Conservation (phyloP, 805 yeast species). For the Teunomyces panamensis region DNA sequence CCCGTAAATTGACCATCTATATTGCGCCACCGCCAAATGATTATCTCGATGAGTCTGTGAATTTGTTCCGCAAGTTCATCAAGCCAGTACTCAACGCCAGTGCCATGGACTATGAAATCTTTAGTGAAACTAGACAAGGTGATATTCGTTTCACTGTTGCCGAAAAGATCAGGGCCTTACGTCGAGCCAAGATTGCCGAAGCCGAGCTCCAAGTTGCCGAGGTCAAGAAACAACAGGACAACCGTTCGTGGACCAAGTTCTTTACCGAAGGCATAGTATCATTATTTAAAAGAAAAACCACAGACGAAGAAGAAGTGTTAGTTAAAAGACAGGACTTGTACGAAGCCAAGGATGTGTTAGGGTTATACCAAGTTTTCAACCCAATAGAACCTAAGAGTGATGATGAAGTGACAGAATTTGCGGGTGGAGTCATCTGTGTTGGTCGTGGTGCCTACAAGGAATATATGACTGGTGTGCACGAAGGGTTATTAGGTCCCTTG, state of each 20-base stretch:
- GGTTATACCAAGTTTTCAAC: conserved; percentile 45
- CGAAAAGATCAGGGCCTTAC: conserved; percentile 67
- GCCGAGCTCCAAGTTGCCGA: conserved; percentile 6
- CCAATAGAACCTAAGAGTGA: conserved; percentile 45
- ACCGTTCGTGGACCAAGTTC: conserved; percentile 27
- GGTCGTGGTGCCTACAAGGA: conserved; percentile 98
- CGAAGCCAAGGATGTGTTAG: conserved; percentile 48
- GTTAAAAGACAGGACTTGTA: conserved; percentile 37
- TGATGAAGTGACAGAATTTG: conserved; percentile 39
- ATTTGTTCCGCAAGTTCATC: conserved; percentile 70
- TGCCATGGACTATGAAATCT: conserved; percentile 79
- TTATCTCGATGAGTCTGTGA: conserved; percentile 69
- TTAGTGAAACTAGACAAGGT: conserved; percentile 82
- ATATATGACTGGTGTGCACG: conserved; percentile 85
- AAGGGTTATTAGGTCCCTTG: conserved; percentile 91
- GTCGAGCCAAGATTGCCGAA: conserved; percentile 39
- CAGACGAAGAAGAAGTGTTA: conserved; percentile 21
- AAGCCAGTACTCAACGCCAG: conserved; percentile 85
- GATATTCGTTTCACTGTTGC: conserved; percentile 81
- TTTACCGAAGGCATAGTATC: conserved; percentile 13
- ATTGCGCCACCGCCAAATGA: conserved; percentile 98
- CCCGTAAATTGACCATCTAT: conserved; percentile 77
- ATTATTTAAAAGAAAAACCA: conserved; percentile 16
- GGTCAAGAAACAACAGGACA: conserved; percentile 9
- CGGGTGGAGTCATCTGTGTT: conserved; percentile 86